Percentiles rank a stretch among this genome's conserved stretches.
Evolutionary conservation across 257 asterid genomes (phyloP).

Genomic region (Cinchona pubescens): DNA sequence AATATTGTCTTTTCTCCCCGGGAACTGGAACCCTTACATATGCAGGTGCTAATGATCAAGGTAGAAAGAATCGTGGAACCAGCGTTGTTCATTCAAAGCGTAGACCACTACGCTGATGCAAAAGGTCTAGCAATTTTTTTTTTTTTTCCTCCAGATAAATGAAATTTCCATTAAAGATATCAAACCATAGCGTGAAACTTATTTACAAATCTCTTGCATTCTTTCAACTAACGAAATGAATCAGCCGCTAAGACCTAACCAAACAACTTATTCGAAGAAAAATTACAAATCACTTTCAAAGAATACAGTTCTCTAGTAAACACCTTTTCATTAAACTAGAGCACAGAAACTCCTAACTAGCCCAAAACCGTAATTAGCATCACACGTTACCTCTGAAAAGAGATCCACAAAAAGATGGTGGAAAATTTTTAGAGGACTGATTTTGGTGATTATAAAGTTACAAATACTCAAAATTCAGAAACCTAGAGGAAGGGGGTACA

Average conservation of each 20-base stretch:
- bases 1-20: not conserved
- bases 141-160: not conserved
- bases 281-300: constrained; percentile 6
- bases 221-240: not conserved
- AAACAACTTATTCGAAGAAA: not conserved
- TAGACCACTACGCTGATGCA: not conserved
- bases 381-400: not conserved
- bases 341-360: not conserved
- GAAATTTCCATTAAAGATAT: not conserved
- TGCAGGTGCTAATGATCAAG: not conserved
- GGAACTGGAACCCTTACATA: not conserved
- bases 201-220: not conserved
- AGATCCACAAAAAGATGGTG: not conserved
- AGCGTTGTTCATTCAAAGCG: not conserved
- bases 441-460: not conserved
- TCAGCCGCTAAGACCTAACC: not conserved
- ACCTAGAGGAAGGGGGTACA: constrained; percentile 1
- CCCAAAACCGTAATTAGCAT: not conserved
- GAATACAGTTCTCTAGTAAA: not conserved
- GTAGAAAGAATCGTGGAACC: not conserved
- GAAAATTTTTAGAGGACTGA: not conserved
- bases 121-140: too few species aligned
- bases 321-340: not conserved
- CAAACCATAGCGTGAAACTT: not conserved
- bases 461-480: not conserved